Conservation (phyloP, 495 filamentous ascomycete genomes). For the Amniculicola lignicola region DNA sequence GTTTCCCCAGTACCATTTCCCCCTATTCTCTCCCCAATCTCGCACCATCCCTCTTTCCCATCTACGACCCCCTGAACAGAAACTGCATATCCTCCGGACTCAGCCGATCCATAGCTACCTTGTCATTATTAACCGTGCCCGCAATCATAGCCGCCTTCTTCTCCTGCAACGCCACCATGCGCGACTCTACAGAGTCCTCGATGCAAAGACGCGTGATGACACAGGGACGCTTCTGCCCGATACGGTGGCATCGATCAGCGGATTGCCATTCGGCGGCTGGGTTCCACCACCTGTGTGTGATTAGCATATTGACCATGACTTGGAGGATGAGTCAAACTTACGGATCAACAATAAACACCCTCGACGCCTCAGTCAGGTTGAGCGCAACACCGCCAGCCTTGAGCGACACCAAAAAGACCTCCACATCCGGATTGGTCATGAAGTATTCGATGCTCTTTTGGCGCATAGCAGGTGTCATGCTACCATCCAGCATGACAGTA, state of each 20-base stretch:
- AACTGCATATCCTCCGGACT: slow-evolving; percentile 93
- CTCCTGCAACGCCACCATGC: slow-evolving; percentile 92
- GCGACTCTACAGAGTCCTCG: slow-evolving; percentile 90
- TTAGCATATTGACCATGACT: slow-evolving; percentile 18
- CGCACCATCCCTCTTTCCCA: too few species aligned
- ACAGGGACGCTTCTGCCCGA: slow-evolving; percentile 88
- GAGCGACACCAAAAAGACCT: slow-evolving; percentile 90
- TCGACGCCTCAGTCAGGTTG: slow-evolving; percentile 89
- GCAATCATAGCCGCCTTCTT: slow-evolving; percentile 97
- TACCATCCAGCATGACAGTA: slow-evolving; percentile 94
- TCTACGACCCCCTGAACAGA: slow-evolving; percentile 70
- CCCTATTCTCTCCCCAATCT: too few species aligned
- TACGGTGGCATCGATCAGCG: slow-evolving; percentile 94
- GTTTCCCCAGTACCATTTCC: too few species aligned
- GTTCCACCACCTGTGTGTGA: slow-evolving; percentile 77
- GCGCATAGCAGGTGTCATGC: slow-evolving; percentile 88
- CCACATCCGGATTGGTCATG: slow-evolving; percentile 88
- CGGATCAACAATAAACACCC: slow-evolving; percentile 94
- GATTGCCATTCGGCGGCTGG: slow-evolving; percentile 97
- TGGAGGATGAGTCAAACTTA: slow-evolving; percentile 48
- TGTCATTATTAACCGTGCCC: slow-evolving; percentile 89
- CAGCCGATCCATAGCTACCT: slow-evolving; percentile 80
- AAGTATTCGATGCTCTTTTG: slow-evolving; percentile 91
- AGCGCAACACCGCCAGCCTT: slow-evolving; percentile 95
- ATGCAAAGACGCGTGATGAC: slow-evolving; percentile 92